Base-by-base conservation (phyloP, 257 asterid species). In the Solanum clarkiae region DNA sequence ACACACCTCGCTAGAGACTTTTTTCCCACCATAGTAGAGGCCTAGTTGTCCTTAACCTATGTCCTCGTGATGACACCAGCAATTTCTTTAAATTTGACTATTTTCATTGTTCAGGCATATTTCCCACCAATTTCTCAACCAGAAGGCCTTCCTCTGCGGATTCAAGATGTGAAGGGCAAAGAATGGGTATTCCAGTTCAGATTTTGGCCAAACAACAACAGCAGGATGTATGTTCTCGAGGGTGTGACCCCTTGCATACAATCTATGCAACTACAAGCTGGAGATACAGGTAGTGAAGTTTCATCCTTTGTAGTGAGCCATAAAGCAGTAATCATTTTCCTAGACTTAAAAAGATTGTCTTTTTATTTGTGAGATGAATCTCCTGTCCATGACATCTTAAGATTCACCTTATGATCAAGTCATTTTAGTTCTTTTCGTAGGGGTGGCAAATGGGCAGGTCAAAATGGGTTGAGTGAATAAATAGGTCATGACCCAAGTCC, bases 231-330 rank as follows among this genome's bases (percentile, higher is more conserved):
- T 89, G 98, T 96, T 80, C 87, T 94, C 84, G 99, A 96, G 92
- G 99, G 99, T 79, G 99, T 93, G 81, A 96, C 98, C 60, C 98
- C 98, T 86, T 96, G 98, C 91, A 94, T 96, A 85, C 99, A 94
- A 86, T 94, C 99, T 47, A 96, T 96, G 99, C 98, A 96, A 83
- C 91, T 96, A 88, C 98, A 92, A 91, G 99, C 99, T 66, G 99
- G 98, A 87, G 99, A 96, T 89, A 96, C 98, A 36, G 99, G 99
- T 96, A 90, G n/a, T 47, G 57, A 80, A 11, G 18, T 24, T 72
- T 83, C 60, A 53, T 53, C 44, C 8, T 62, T 59, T 66, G 59
- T 82, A 26, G 69, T 32, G 55, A 26, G 83, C 40, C 44, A 7
- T 36, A 9, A n/a, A 54, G 83, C 45, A 79, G 42, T 75, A 75